Conservation (phyloP, 2,329 filamentous ascomycete species). For the Elsinoe ampelina region DNA sequence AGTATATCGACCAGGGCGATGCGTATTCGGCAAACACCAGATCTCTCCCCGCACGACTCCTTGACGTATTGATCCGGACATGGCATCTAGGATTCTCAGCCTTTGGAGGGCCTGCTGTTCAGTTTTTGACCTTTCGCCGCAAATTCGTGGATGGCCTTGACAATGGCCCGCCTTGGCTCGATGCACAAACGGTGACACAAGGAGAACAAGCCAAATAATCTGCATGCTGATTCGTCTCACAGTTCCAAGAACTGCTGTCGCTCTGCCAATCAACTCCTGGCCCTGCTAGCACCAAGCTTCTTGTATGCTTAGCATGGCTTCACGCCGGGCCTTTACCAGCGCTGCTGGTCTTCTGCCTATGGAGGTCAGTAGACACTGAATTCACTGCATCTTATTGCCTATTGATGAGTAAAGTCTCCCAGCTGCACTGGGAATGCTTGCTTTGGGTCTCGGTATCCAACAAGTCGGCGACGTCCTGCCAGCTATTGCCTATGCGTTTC, state of each 20-base stretch:
- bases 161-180: background rate
- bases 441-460: slow-evolving; percentile 54
- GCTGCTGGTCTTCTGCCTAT: slow-evolving; percentile 51
- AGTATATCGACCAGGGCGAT: background rate
- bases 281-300: slow-evolving; percentile 61
- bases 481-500: slow-evolving; percentile 53
- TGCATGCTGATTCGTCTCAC: background rate
- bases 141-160: slow-evolving; percentile 45
- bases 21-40: slow-evolving; percentile 3
- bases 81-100: slow-evolving; percentile 58
- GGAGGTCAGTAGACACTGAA: slow-evolving; percentile 40
- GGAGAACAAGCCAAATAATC: too few species aligned
- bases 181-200: background rate
- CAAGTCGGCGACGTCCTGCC: slow-evolving; percentile 52
- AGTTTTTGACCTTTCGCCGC: slow-evolving; percentile 58
- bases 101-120: slow-evolving; percentile 60
- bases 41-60: slow-evolving; percentile 4
- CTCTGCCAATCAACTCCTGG: slow-evolving; percentile 59
- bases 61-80: slow-evolving; percentile 6
- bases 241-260: slow-evolving; percentile 64
- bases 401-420: slow-evolving; percentile 37
- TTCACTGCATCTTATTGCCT: background rate
- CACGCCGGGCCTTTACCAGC: slow-evolving; percentile 52
- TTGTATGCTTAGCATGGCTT: slow-evolving; percentile 58
- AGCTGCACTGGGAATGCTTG: slow-evolving; percentile 62